These are phyloP conservation scores for Citrus medica DNA, from an alignment of 345 rosid species.

Conservation along the genomic window DNA sequence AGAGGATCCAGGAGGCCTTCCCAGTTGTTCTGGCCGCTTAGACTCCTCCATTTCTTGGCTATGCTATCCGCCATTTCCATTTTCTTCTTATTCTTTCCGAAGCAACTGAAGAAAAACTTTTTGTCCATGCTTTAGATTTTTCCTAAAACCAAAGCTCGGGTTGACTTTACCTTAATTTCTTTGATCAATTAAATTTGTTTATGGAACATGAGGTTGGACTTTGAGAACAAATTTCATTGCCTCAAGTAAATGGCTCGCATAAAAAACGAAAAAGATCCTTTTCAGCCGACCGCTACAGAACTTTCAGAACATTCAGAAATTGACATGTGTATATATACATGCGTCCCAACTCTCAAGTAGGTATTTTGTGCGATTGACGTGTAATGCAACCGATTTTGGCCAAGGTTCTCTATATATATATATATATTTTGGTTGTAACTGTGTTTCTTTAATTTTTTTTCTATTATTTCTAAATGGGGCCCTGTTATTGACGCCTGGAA, in stretches of 20 bases:
- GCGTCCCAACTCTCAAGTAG: no score
- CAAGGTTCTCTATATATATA: not conserved
- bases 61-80: constrained; percentile 15
- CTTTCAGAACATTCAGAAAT: not conserved
- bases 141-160: not conserved
- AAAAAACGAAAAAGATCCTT: not conserved
- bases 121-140: constrained; percentile 3
- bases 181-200: not conserved
- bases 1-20: constrained; percentile 59
- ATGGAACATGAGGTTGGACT: not conserved
- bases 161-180: not conserved
- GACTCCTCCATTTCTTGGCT: constrained; percentile 57
- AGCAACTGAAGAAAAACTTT: constrained; percentile 13
- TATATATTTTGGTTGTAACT: no score
- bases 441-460: not conserved
- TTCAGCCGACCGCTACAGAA: no score
- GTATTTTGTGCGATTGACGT: not conserved
- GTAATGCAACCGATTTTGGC: not conserved
- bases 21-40: constrained; percentile 70
- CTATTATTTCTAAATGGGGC: not conserved
- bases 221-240: not conserved
- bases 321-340: no score
- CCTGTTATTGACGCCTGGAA: not conserved
- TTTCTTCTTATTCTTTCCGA: constrained; percentile 25
- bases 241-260: not conserved